Evolutionary conservation across 2,329 filamentous ascomycete species (phyloP).

Genomic region (Thyridium curvatum): DNA sequence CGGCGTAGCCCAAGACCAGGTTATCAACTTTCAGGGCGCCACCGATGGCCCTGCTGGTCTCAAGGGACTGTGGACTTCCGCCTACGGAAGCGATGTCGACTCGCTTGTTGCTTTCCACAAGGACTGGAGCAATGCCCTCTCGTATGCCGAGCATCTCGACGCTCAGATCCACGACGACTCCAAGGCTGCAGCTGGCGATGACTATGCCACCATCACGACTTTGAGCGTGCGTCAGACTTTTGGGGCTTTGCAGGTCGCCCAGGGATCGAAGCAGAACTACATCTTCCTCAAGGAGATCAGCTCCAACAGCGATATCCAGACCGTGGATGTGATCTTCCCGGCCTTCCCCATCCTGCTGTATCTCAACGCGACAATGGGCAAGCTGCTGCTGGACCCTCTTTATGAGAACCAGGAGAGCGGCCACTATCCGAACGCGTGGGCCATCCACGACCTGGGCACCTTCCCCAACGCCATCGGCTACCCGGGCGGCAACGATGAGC

Average conservation of each 20-base stretch:
- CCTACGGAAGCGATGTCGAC: slow-evolving; percentile 56
- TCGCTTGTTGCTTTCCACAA: slow-evolving; percentile 69
- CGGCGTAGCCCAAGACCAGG: slow-evolving; percentile 68
- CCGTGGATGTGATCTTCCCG: slow-evolving; percentile 81
- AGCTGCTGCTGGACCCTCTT: slow-evolving; percentile 70
- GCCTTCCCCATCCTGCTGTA: slow-evolving; percentile 80
- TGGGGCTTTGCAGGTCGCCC: slow-evolving; percentile 67
- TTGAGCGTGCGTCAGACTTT: slow-evolving; percentile 78
- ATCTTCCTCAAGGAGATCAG: slow-evolving; percentile 88
- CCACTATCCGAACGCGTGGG: slow-evolving; percentile 74
- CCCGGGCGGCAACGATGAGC: slow-evolving; percentile 59
- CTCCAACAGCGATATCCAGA: slow-evolving; percentile 81
- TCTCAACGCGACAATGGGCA: slow-evolving; percentile 73
- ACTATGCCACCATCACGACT: slow-evolving; percentile 70
- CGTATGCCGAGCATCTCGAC: slow-evolving; percentile 59
- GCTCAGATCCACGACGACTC: slow-evolving; percentile 60
- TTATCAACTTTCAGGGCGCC: slow-evolving; percentile 68
- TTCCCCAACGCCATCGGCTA: slow-evolving; percentile 71
- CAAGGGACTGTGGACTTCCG: slow-evolving; percentile 70
- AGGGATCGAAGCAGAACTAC: slow-evolving; percentile 62
- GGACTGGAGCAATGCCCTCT: slow-evolving; percentile 58
- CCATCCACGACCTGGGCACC: slow-evolving; percentile 69
- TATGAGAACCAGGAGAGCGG: slow-evolving; percentile 75
- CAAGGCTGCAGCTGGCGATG: slow-evolving; percentile 59
- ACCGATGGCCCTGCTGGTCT: slow-evolving; percentile 56